Evolutionary conservation across 768 basidiomycete genomes (phyloP), one percentile per base, ranked within the genome.

Genomic region (Royoungia palumana): DNA sequence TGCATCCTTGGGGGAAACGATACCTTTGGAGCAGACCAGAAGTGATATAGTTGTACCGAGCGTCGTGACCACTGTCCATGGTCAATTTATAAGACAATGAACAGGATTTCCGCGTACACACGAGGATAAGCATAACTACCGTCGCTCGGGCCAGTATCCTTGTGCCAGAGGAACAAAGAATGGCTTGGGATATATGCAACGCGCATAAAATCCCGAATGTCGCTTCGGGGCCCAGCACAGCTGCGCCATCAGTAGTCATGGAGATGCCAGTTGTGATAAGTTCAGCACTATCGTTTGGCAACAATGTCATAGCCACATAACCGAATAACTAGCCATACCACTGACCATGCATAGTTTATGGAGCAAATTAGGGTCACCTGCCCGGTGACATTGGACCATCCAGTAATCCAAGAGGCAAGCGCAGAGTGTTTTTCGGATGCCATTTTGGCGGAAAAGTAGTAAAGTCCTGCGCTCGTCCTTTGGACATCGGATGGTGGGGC

Each of bases 371-470:
- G 46, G 20, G 63, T 54, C 19, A 60, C 50, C 35, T 65, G 61
- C 10, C 63, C 55, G 1, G 58, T 58, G 13, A 63, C 42, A 22
- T 63, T 63, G 20, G 60, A 60, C 63, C 62, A 65, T 41, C 62
- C 63, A 6, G 62, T 64, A 41, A 63, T 56, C 58, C 62, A 64
- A 28, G 57, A 62, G 25, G 58, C 55, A 50, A 64, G 63, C 4
- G 63, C 55, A 16, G 60, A 63, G 9, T 41, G 50, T 24, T 59
- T 52, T 50, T 56, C 38, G 9, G 62, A 52, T 17, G 57, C 59
- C 62, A 62, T 64, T 35, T 62, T 62, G 8, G 62, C 62, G 22
- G 59, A 59, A 16, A 63, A 64, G 41, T 63, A 62, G 20, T 62
- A 64, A 14, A 63, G 44, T 16, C 61, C 61, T 12, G 61, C 58